Conservation (phyloP, 2,329 filamentous ascomycete species). For the Neocucurbitaria cava region DNA sequence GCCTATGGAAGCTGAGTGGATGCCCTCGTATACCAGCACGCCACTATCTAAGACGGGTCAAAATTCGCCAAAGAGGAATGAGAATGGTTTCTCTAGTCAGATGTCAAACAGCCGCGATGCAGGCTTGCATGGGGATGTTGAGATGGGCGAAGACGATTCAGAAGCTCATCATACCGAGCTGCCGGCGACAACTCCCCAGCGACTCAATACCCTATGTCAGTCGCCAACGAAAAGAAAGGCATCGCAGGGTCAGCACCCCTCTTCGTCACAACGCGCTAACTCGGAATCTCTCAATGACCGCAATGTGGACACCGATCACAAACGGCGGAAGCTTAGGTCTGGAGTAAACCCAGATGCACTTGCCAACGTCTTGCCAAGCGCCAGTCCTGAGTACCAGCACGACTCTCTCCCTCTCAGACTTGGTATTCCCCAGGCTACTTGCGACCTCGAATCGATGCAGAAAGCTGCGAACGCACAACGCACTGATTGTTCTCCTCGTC, state of each 20-base stretch:
- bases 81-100: not conserved
- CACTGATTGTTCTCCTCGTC: not conserved
- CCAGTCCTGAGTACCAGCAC: not conserved
- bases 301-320: constrained; percentile 10
- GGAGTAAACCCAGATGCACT: not conserved
- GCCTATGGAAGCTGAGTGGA: not conserved
- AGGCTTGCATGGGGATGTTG: not conserved
- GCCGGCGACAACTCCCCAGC: too few relatives aligned
- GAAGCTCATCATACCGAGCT: not conserved
- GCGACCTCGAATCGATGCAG: not conserved
- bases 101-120: not conserved
- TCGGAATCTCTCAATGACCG: constrained; percentile 11
- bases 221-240: constrained; percentile 17
- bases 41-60: not conserved
- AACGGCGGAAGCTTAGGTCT: constrained; percentile 13
- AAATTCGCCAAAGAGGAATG: not conserved
- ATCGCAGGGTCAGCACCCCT: not conserved
- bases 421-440: too few relatives aligned
- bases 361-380: not conserved
- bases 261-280: not conserved
- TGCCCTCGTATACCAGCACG: constrained; percentile 4
- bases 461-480: not conserved
- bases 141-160: not conserved
- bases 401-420: too few relatives aligned
- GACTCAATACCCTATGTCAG: too few relatives aligned